Evolutionary conservation across 306 rosid species (phyloP), one percentile per base, ranked within the genome.

Genomic region (Elaeagnus macrophylla): DNA sequence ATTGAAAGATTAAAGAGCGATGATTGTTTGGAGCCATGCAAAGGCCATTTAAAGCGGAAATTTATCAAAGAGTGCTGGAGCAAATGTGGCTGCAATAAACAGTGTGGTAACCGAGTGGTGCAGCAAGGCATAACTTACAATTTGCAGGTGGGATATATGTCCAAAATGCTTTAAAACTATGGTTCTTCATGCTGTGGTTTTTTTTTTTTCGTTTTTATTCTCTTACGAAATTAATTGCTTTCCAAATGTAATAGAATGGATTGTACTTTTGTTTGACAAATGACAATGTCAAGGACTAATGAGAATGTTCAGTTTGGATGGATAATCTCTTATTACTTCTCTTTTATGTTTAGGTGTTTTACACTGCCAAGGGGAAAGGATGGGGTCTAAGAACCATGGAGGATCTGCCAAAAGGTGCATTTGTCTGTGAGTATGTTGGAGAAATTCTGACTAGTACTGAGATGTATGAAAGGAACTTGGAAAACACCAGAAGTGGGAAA

Each of bases 41-140:
- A 91, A 75, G 99, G 99, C 71, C 99, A 91, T 74, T 51, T 75
- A 11, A 76, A 67, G 75, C 79, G 86, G 67, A 79, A 75, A 39
- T 81, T 87, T 73, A 79, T 91, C 42, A 87, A 87, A 58, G 99
- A 91, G 69, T 91, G 99, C 66, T 91, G 99, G 99, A 68, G 78
- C 56, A 91, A 82, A 72, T 91, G 99, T 64, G 95, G 96, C 73
- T 91, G 99, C 68, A 77, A 55, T 55, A 82, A 69, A 59, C 80
- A 75, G 36, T 91, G 99, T 66, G 96, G 96, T 45, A 91, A 91
- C 82, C 76, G 99, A 60, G 77, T 87, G 67, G 93, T 91, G 63
- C 99, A 91, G 73, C 88, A 78, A 62, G 99, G 99, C 75, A 77
- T 87, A 70, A 75, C 83, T 57, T 73, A 68, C 80, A 91, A 77